Conservation (phyloP, 176 grass and related monocot genomes). For the Hordeum vulgare region MorexV3_pseudomolecules_assembly NC_058523.1:534913011-534913510, state of each 20-base stretch:
- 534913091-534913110: slow-evolving; percentile 98
- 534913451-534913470: not conserved
- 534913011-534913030: not conserved
- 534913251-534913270: not conserved
- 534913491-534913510: not conserved
- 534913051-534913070: not conserved
- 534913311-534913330: not conserved
- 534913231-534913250: not conserved
- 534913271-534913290: not conserved
- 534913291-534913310: not conserved
- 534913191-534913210: not conserved
- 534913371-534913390: not conserved
- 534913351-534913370: not conserved
- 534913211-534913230: not conserved
- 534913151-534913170: slow-evolving; percentile 87
- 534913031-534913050: not conserved
- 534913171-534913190: slow-evolving; percentile 39
- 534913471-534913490: not conserved
- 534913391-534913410: not conserved
- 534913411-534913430: not conserved
- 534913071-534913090: slow-evolving; percentile 62
- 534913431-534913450: not conserved
- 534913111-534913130: slow-evolving; percentile 95
- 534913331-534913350: not conserved
- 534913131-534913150: slow-evolving; percentile 81